Evolutionary conservation across 345 rosid genomes (phyloP), one percentile per base, ranked within the genome.

Genomic region (Arabis alpina): DNA sequence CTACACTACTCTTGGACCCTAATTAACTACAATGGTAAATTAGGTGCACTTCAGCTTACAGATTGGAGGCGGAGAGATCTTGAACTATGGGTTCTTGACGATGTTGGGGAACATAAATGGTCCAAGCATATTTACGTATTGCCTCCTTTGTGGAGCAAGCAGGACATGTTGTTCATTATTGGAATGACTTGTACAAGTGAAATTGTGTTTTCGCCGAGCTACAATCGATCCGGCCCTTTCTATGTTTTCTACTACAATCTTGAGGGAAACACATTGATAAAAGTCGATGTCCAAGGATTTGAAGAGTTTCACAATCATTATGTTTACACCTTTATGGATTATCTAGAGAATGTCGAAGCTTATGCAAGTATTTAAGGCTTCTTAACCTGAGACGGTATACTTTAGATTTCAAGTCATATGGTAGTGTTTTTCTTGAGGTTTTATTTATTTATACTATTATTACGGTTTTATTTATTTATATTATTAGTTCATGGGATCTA

Each of bases 111-210:
- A 44, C n/a, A 15, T 28, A 7, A 1, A 28, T 61, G 66, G 66
- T 28, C 40, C 1, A 61, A 10, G 5, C 27, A 1, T 44, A 9
- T 2, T 0, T 30, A 14, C 10, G 8, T 2, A 14, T 27, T 43
- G 13, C 27, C 25, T n/a, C 5, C 4, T 61, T 3, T 3, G 13
- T 43, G 32, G 32, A 28, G 5, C 32, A 28, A 28, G 5, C 4
- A 28, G 4, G 32, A 3, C 32, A 28, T 28, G 32, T 3, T 28
- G 32, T 28, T 28, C 32, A 28, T 27, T 61, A n/a, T 27, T 61
- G 66, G 66, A 44, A 44, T 61, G 66, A 61, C 15, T 9, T 3
- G 66, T 44, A 28, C 6, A 2, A 8, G 53, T 44, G 28, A 61
- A 5, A 15, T 61, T 30, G 41, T 61, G 41, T 61, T 61, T 13